Base-by-base conservation (phyloP, 1,284 basidiomycete genomes). In the Marasmius sp. region DNA sequence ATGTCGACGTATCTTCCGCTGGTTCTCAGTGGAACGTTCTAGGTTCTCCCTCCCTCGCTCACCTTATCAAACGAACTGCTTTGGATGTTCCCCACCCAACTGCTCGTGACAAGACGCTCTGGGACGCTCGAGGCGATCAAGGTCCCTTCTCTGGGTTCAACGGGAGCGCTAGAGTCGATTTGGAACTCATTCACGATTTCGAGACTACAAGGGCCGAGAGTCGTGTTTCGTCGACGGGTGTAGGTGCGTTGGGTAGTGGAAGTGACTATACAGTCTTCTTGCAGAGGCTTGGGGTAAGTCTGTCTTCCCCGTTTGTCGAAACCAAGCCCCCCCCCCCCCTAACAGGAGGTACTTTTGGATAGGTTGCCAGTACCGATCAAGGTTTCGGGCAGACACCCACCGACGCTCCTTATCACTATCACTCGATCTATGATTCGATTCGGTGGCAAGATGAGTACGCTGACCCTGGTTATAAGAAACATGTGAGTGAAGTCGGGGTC, bases 371-470 rank as follows among this genome's bases (percentile, higher is more conserved):
- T 61, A 70, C 73, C 11, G 75, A 81, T 64, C 74, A 78, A 69
- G 77, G 79, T 18, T 82, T 83, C 53, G 69, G 67, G 8, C 45
- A 37, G 66, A 84, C 86, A 18, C 74, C 72, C 0, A 74, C 74
- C 51, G 90, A 92, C 70, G 81, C 93, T 6, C 82, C 85, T 6
- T 93, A 93, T 70, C 92, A 93, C 71, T 93, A 92, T 69, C 88
- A 91, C 69, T 91, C 89, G n/a, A 85, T 93, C 64, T 95, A 91
- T 72, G 94, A 95, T 73, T 85, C 83, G 34, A 84, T 88, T 68
- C 76, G 78, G 57, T 95, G 89, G 88, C 88, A 92, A 74, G 86
- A 90, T 67, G 74, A 79, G 34, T 95, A 86, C 69, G 91, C 83
- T 39, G 93, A 95, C 72, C 88, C 89, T 16, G 86, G 84, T 5